phyloP scores from a whole-genome alignment of 805 yeast genomes.

The Kuraishia borneana region DNA sequence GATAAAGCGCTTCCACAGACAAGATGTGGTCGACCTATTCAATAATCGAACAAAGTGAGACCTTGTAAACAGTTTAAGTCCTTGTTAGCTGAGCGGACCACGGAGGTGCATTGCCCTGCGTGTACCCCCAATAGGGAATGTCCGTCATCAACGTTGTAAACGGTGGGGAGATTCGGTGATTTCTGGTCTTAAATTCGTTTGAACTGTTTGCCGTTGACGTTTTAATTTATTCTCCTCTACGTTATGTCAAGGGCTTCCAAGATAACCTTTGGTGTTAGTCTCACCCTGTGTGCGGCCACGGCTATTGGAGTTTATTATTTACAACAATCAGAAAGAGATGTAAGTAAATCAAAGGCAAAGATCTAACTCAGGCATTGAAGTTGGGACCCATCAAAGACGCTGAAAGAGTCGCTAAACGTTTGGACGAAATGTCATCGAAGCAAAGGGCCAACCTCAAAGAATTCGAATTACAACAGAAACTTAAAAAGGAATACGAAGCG shows the following conservation, averaged over 20 bases:
- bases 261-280: constrained; percentile 53
- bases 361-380: constrained; percentile 37
- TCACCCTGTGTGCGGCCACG: constrained; percentile 44
- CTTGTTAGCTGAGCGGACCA: no score
- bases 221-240: no score
- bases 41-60: no score
- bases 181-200: no score
- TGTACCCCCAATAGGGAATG: no score
- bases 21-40: no score
- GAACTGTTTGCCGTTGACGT: no score
- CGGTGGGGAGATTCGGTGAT: no score
- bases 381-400: constrained; percentile 85
- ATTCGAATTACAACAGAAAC: constrained; percentile 51
- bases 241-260: constrained; percentile 78
- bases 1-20: no score
- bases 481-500: constrained; percentile 43
- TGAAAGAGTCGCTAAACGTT: constrained; percentile 35
- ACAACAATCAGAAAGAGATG: constrained; percentile 59
- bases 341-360: constrained; percentile 17
- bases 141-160: no score
- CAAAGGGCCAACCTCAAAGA: constrained; percentile 50
- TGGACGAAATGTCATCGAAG: constrained; percentile 21
- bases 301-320: constrained; percentile 60
- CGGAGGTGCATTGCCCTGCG: no score
- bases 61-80: no score